These are phyloP conservation scores for Deuterostichococcus epilithicus DNA, from an alignment of 139 green algal species.

Conservation along the genomic window DNA sequence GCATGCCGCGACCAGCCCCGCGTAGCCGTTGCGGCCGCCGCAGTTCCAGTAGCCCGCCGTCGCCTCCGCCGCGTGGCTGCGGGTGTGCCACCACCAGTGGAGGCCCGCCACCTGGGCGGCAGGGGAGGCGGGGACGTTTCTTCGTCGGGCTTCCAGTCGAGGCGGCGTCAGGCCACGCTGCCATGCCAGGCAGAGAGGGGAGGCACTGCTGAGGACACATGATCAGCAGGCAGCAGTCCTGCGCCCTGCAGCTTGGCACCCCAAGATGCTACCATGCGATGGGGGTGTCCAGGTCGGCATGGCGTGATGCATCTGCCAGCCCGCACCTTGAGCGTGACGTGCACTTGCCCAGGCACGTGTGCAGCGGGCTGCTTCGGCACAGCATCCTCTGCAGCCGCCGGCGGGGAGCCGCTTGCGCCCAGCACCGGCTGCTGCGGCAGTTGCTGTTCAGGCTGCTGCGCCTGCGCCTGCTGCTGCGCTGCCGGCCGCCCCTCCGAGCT, in stretches of 20 bases:
- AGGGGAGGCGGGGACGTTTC: too few relatives aligned
- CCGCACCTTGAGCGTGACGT: slow-evolving; percentile 20
- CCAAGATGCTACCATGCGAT: too few relatives aligned
- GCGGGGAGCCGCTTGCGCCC: background rate
- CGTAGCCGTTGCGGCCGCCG: slow-evolving; percentile 75
- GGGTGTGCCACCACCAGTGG: slow-evolving; percentile 90
- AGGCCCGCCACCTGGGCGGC: slow-evolving; percentile 58
- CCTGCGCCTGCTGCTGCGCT: background rate
- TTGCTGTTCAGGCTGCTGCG: slow-evolving; percentile 2
- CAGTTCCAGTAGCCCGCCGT: slow-evolving; percentile 97
- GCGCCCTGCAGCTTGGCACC: too few relatives aligned
- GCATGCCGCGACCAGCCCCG: slow-evolving; percentile 61
- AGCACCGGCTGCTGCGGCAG: slow-evolving; percentile 5
- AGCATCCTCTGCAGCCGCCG: background rate
- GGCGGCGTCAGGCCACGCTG: background rate
- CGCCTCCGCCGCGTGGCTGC: slow-evolving; percentile 87
- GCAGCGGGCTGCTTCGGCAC: background rate
- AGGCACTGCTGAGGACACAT: too few relatives aligned
- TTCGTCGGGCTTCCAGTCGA: background rate
- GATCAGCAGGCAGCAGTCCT: too few relatives aligned
- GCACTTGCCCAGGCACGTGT: slow-evolving; percentile 4
- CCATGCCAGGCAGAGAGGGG: too few relatives aligned
- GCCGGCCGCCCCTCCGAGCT: too few relatives aligned
- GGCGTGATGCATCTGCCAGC: background rate
- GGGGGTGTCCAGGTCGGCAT: background rate